Evolutionary conservation across 164 flowering plant genomes (phyloP).

Genomic region (Kingdonia uniflora): DNA sequence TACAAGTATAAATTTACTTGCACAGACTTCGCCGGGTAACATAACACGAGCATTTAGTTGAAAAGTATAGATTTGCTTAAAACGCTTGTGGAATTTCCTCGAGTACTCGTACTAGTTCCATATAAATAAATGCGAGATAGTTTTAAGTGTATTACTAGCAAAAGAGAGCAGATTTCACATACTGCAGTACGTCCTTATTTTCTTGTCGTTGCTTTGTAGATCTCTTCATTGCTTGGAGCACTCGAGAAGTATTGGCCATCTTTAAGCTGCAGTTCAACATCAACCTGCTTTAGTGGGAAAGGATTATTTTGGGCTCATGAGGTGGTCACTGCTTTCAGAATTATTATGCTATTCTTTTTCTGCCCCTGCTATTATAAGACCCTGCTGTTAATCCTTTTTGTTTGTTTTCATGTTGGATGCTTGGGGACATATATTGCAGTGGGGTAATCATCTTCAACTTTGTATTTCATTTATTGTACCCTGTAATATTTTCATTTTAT

Average conservation of each 20-base stretch:
- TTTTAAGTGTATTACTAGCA: background rate
- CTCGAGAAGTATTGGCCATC: constrained; percentile 85
- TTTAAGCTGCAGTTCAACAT: constrained; percentile 34
- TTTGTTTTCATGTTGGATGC: background rate
- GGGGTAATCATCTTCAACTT: constrained; percentile 48
- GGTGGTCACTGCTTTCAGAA: constrained; percentile 27
- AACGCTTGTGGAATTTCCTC: too few species aligned
- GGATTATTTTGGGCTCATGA: constrained; percentile 93
- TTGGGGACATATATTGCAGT: constrained; percentile 31
- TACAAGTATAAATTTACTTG: too few species aligned
- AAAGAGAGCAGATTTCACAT: background rate
- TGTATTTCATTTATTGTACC: background rate
- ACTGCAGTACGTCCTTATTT: background rate
- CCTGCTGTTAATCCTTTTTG: background rate
- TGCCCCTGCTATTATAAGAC: background rate
- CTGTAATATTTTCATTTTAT: background rate
- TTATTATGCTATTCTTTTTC: constrained; percentile 1
- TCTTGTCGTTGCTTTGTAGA: constrained; percentile 25
- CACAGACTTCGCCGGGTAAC: too few species aligned
- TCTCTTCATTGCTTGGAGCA: constrained; percentile 40
- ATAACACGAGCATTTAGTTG: too few species aligned
- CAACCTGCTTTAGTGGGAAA: constrained; percentile 48
- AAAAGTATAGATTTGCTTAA: too few species aligned
- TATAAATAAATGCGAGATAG: background rate
- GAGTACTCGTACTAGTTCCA: too few species aligned